A percentile compares a stretch with the other conserved stretches of the same genome.
Evolutionary conservation across 2,329 filamentous ascomycete genomes (phyloP).

Genomic region (Sordariomycetes sp.): DNA sequence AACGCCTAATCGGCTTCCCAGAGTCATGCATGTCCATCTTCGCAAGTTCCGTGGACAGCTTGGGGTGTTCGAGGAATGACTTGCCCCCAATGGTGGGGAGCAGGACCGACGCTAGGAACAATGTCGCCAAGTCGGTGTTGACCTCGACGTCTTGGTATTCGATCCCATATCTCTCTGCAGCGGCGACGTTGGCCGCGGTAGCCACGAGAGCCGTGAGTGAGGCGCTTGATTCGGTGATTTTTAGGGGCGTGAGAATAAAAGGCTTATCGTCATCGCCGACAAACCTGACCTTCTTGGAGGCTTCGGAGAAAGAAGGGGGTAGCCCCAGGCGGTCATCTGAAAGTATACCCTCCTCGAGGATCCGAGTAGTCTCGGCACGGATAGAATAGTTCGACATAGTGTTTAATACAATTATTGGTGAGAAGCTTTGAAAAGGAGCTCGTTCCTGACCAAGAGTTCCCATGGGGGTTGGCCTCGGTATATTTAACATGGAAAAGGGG

Average conservation of each 20-base stretch:
- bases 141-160: constrained; percentile 5
- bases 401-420: neutral
- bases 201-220: constrained; percentile 17
- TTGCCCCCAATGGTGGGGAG: constrained; percentile 6
- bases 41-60: constrained; percentile 12
- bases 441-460: neutral
- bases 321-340: neutral
- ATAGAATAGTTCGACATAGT: neutral
- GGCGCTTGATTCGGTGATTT: constrained; percentile 26
- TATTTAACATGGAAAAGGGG: neutral
- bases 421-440: neutral
- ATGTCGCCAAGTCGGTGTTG: constrained; percentile 6
- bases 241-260: constrained; percentile 19
- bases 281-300: neutral
- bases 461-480: neutral
- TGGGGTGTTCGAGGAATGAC: constrained; percentile 8
- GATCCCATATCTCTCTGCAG: constrained; percentile 5
- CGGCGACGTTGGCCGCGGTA: constrained; percentile 6
- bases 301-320: neutral
- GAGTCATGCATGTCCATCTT: constrained; percentile 5
- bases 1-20: constrained; percentile 14
- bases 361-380: neutral
- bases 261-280: constrained; percentile 10
- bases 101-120: constrained; percentile 6
- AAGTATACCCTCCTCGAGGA: constrained; percentile 2